Percentiles rank a stretch among this genome's conserved stretches.
phyloP scores from a whole-genome alignment of 345 rosid species.

The Aquilaria sinensis region DNA sequence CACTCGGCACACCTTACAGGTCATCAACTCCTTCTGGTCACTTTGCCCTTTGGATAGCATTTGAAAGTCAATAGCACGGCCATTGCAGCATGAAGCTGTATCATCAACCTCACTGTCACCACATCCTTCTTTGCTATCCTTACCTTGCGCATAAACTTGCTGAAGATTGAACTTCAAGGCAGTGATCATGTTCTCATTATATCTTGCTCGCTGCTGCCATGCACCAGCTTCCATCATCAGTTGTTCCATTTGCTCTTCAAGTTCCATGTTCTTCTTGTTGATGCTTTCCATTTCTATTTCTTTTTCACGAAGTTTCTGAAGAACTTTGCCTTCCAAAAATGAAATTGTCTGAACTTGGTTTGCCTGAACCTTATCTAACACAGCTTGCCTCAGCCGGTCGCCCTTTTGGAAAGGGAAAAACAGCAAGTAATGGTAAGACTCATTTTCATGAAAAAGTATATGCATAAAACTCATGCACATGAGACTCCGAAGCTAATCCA shows the following conservation, averaged over 20 bases:
- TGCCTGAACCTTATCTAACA: slow-evolving; percentile 56
- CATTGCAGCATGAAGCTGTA: slow-evolving; percentile 81
- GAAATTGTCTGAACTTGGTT: slow-evolving; percentile 54
- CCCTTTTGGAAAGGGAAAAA: slow-evolving; percentile 30
- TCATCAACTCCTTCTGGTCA: slow-evolving; percentile 39
- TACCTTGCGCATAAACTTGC: slow-evolving; percentile 53
- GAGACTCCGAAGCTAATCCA: too few relatives aligned
- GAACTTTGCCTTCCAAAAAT: slow-evolving; percentile 47
- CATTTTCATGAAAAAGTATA: too few relatives aligned
- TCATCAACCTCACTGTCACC: slow-evolving; percentile 93
- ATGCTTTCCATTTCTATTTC: slow-evolving; percentile 66
- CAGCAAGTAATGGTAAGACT: too few relatives aligned
- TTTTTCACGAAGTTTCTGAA: slow-evolving; percentile 60
- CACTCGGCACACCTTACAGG: slow-evolving; percentile 72
- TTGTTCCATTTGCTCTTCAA: slow-evolving; percentile 68
- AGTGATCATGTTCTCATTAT: slow-evolving; percentile 61
- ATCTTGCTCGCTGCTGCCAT: slow-evolving; percentile 75
- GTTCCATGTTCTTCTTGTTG: slow-evolving; percentile 67
- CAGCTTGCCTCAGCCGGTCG: slow-evolving; percentile 46
- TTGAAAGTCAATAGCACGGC: slow-evolving; percentile 40
- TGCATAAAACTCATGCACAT: background rate
- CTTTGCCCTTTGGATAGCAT: slow-evolving; percentile 35
- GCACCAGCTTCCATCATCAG: slow-evolving; percentile 59
- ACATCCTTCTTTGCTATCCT: slow-evolving; percentile 75
- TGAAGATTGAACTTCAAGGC: slow-evolving; percentile 68